phyloP scores from a whole-genome alignment of 2,329 filamentous ascomycete genomes.

The Colletotrichum somersetense region DNA sequence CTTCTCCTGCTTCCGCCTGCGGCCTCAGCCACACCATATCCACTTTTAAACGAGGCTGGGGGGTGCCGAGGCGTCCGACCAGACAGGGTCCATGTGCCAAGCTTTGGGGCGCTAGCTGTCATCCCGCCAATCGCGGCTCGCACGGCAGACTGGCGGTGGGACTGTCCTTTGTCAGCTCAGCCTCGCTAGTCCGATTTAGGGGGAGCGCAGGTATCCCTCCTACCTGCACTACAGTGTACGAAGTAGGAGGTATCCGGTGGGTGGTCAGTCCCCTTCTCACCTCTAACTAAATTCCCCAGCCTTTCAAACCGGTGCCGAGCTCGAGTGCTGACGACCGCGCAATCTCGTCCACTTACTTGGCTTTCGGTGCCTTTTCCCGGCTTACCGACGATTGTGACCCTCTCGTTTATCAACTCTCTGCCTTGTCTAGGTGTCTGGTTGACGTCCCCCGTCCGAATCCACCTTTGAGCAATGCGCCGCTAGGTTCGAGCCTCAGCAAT shows the following conservation, averaged over 20 bases:
- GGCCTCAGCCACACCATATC: constrained; percentile 17
- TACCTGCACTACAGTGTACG: too few species aligned
- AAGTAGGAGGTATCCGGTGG: too few species aligned
- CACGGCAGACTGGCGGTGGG: constrained; percentile 22
- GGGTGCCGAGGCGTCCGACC: constrained; percentile 16
- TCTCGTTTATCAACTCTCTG: not conserved
- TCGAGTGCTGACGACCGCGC: constrained; percentile 37
- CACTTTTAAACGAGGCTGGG: constrained; percentile 26
- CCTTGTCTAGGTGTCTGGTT: not conserved
- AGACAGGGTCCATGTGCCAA: constrained; percentile 28
- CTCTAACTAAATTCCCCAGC: constrained; percentile 18
- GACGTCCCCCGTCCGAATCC: not conserved
- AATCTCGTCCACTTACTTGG: constrained; percentile 39
- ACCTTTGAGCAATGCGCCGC: constrained; percentile 37
- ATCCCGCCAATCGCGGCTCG: constrained; percentile 31
- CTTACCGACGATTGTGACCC: not conserved
- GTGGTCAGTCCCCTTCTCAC: constrained; percentile 23
- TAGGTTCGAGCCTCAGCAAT: constrained; percentile 36
- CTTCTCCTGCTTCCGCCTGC: not conserved
- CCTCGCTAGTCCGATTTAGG: constrained; percentile 41
- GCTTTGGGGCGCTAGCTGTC: constrained; percentile 27
- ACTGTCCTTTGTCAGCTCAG: constrained; percentile 38
- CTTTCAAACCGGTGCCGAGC: constrained; percentile 29
- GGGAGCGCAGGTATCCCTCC: too few species aligned
- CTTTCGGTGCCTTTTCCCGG: constrained; percentile 26